Conservation (phyloP, 768 basidiomycete genomes). For the Termitomyces eurrhizus region DNA sequence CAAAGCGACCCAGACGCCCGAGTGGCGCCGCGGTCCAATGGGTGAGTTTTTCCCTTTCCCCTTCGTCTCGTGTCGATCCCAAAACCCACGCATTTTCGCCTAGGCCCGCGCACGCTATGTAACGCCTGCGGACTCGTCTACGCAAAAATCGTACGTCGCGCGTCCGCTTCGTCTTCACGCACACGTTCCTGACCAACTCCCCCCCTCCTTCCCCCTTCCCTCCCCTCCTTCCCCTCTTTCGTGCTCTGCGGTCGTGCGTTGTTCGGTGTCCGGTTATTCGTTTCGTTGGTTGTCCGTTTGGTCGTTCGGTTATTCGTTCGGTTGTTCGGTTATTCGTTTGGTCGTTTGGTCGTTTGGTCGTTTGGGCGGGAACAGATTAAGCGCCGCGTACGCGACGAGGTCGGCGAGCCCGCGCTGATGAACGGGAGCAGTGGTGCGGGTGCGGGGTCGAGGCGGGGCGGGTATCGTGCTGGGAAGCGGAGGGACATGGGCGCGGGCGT, state of each 20-base stretch:
- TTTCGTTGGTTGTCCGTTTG: no score
- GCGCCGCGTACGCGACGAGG: constrained; percentile 15
- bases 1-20: constrained; percentile 79
- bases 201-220: not conserved
- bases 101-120: constrained; percentile 79
- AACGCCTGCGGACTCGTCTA: constrained; percentile 87
- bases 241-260: not conserved
- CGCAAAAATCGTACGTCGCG: constrained; percentile 62
- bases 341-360: no score
- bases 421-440: not conserved
- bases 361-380: constrained; percentile 10
- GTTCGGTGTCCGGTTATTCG: no score
- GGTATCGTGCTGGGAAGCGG: not conserved
- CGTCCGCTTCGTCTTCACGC: not conserved
- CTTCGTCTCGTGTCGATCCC: not conserved
- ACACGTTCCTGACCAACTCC: not conserved
- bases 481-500: not conserved
- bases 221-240: no score
- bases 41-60: constrained; percentile 38
- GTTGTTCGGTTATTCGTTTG: no score
- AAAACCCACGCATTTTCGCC: no score
- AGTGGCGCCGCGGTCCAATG: constrained; percentile 82
- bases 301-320: no score
- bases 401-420: not conserved
- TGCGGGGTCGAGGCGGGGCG: not conserved